Evolutionary conservation across 805 yeast genomes (phyloP).

Genomic region (Phaffomyces opuntiae): DNA sequence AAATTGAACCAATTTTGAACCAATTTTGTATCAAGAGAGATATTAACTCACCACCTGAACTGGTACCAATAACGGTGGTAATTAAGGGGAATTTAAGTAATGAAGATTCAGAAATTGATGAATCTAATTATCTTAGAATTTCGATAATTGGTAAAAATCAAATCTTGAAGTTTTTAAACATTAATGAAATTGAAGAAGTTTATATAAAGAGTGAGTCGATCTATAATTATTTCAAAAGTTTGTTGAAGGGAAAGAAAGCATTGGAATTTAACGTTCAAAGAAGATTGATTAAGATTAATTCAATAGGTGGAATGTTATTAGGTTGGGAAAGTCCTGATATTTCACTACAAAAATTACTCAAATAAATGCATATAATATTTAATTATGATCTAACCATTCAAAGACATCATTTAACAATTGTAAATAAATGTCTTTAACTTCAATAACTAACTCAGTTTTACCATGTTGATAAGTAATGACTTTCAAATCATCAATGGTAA

Average conservation of each 20-base stretch:
- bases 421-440: conserved; percentile 13
- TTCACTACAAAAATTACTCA: conserved; percentile 6
- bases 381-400: conserved; percentile 16
- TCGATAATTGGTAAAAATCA: conserved; percentile 9
- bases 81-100: not conserved
- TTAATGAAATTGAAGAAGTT: conserved; percentile 19
- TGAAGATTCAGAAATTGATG: conserved; percentile 1
- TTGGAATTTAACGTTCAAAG: conserved; percentile 10
- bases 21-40: conserved; percentile 11
- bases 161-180: conserved; percentile 13
- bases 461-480: conserved; percentile 16
- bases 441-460: conserved; percentile 14
- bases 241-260: conserved; percentile 4
- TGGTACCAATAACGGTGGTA: conserved; percentile 10
- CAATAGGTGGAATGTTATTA: conserved; percentile 4
- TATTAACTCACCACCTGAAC: conserved; percentile 3
- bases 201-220: conserved; percentile 11
- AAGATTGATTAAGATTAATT: conserved; percentile 8
- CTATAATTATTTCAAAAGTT: conserved; percentile 2
- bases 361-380: not conserved
- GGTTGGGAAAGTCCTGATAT: conserved; percentile 16
- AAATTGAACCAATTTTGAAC: conserved; percentile 13
- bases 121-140: conserved; percentile 8
- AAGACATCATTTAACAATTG: conserved; percentile 11
- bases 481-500: conserved; percentile 8